Percentiles rank a stretch among this genome's conserved stretches.
Evolutionary conservation across 192 early-diverging fungal species (phyloP).

Genomic region (Entophlyctis luteolus): DNA sequence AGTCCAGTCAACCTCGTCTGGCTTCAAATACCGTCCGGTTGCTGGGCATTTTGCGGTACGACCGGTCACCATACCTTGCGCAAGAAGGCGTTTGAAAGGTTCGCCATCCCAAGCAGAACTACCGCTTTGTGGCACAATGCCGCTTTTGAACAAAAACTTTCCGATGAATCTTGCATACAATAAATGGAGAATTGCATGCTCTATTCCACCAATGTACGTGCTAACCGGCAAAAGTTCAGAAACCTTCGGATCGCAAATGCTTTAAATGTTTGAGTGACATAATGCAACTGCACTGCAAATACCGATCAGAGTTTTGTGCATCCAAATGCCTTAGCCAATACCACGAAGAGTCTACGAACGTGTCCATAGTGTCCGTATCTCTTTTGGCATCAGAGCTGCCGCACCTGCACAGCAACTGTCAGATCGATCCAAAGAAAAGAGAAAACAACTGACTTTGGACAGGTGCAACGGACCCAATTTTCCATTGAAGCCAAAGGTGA

Average conservation of each 20-base stretch:
- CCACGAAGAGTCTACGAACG: slow-evolving; percentile 97
- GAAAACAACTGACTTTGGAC: slow-evolving; percentile 58
- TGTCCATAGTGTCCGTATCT: slow-evolving; percentile 95
- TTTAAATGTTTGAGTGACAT: slow-evolving; percentile 11
- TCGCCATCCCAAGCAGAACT: slow-evolving; percentile 54
- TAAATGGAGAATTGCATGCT: slow-evolving; percentile 91
- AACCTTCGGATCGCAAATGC: slow-evolving; percentile 19
- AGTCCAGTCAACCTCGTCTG: slow-evolving; percentile 64
- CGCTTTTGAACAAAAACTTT: slow-evolving; percentile 71
- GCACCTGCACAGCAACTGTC: slow-evolving; percentile 45
- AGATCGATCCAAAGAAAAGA: background rate
- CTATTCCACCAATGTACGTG: slow-evolving; percentile 90
- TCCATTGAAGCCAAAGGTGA: slow-evolving; percentile 61
- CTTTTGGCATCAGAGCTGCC: slow-evolving; percentile 59
- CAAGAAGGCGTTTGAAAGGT: slow-evolving; percentile 80
- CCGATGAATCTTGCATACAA: slow-evolving; percentile 88
- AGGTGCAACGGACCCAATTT: slow-evolving; percentile 71
- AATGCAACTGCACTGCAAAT: background rate
- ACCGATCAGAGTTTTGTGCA: slow-evolving; percentile 54
- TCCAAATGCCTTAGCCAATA: slow-evolving; percentile 88
- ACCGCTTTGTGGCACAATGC: slow-evolving; percentile 9
- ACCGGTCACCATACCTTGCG: slow-evolving; percentile 95
- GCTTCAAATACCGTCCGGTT: slow-evolving; percentile 71
- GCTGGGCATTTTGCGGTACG: slow-evolving; percentile 73
- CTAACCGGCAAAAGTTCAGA: slow-evolving; percentile 73